Base-by-base conservation (phyloP, 495 filamentous ascomycete species). In the Symbiotaphrina buchneri region DNA sequence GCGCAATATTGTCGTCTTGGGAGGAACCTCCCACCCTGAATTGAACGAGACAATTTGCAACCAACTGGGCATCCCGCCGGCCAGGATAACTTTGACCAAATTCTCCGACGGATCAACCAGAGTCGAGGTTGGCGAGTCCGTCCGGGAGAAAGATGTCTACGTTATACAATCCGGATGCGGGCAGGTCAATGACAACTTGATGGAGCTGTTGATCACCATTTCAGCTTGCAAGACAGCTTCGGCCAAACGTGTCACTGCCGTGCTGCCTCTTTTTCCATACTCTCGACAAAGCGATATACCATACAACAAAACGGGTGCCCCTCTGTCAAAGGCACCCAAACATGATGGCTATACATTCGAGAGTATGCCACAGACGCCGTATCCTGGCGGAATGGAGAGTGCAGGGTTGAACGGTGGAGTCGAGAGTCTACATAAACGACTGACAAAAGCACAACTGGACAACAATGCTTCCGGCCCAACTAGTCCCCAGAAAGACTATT, bases 191-290 rank as follows among this genome's bases (percentile, higher is more conserved):
- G 87, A 97, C 48, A 71, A 92, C 50, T 61, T 97, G 28, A 71
- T 97, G 57, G 87, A 97, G 40, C 68, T 97, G 21, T 74, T 93
- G 46, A 93, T 97, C 54, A 91, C 65, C 33, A 85, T 97, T 40
- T 90, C 81, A 13, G 87, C 87, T 38, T 95, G 90, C 64, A 92
- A 94, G 55, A 94, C 80, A 2, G 87, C 90, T 31, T 90, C 80
- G 19, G 87, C 87, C 3, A 76, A 70, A 47, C 63, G 78, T 33
- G 79, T 97, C 40, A 95, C 84, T 13, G 87, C 78, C 11, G 84
- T 97, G 18, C 68, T 97, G 23, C 87, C 87, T 32, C 65, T 95
- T 24, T 97, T 97, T 54, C 87, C 87, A 0, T 97, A 97, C 51
- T 87, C 78, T 33, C 63, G 90, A 31, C 87, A 97, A 48, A 82